Evolutionary conservation across 768 basidiomycete species (phyloP), one percentile per base, ranked within the genome.

Genomic region (Amyloporia xantha): DNA sequence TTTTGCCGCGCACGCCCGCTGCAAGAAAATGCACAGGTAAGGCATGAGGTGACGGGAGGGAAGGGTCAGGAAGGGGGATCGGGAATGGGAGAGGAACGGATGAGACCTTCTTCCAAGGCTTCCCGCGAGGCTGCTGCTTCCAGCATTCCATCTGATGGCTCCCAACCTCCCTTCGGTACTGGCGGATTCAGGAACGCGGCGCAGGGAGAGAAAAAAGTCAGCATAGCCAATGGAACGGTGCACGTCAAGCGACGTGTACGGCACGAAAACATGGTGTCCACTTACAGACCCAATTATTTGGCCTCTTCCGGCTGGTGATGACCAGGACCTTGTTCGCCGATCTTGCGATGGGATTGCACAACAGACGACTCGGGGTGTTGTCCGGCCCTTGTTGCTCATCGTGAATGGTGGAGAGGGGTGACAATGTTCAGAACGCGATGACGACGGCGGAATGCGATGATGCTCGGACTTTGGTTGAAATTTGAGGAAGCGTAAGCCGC

Each of bases 131-230:
- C 90, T 65, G 90, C 90, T 71, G 81, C 83, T 75, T 91, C 88
- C 61, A 91, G 72, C 67, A 73, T 75, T 59, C 76, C 81, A 77
- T 92, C 90, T 49, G 84, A 75, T 57, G 80, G 71, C 69, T 92
- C 90, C 84, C 84, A 92, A 63, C 90, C 90, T 66, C 90, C 90
- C 74, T 92, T 92, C n/a, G 90, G 90, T 61, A 92, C 90, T 91
- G 63, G 49, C 24, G 51, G 17, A 44, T 39, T 33, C 17, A 50
- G 24, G 33, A 23, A 43, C 13, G 43, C 9, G 15, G 48, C n/a
- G 41, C 24, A 41, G 40, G 44, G 53, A 47, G 51, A 48, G 41
- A n/a, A 19, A 44, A n/a, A 15, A 26, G 27, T 55, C 48, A 54
- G 48, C 46, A 46, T 41, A 23, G 45, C 44, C 39, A 35, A 19